Percentiles rank a stretch among this genome's conserved stretches.
Conservation (phyloP, 2,329 filamentous ascomycete species). For the Aspergillus tanneri region DNA sequence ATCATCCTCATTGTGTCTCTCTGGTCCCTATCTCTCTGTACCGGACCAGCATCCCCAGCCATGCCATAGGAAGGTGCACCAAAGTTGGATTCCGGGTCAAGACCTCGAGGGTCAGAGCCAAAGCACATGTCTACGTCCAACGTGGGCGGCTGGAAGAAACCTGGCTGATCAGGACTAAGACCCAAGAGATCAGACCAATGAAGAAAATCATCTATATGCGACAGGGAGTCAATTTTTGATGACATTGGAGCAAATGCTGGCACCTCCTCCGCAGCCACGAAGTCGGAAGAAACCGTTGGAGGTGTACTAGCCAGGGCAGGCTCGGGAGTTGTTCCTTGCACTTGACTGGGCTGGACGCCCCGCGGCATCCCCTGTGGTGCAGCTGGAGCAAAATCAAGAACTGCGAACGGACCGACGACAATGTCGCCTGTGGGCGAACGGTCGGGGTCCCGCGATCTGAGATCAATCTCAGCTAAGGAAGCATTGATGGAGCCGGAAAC, state of each 20-base stretch:
- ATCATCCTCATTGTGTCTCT: not conserved
- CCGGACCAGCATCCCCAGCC: not conserved
- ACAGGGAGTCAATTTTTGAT: constrained; percentile 22
- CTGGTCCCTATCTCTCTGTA: not conserved
- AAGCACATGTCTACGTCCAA: constrained; percentile 6
- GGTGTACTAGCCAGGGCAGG: not conserved
- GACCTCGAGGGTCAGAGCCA: not conserved
- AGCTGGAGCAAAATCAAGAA: constrained; percentile 24
- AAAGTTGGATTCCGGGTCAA: not conserved
- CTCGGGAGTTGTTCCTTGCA: not conserved
- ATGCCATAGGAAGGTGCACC: not conserved
- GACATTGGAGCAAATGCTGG: not conserved
- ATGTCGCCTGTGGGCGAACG: constrained; percentile 19
- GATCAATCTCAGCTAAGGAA: constrained; percentile 34
- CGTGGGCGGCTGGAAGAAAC: constrained; percentile 16
- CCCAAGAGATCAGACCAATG: constrained; percentile 37
- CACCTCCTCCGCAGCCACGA: not conserved
- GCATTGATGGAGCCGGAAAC: constrained; percentile 33
- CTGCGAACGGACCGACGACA: constrained; percentile 32
- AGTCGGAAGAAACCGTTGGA: not conserved
- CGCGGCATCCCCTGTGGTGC: too few relatives aligned
- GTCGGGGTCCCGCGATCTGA: constrained; percentile 24
- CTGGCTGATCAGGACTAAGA: constrained; percentile 26
- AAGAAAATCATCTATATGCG: constrained; percentile 30
- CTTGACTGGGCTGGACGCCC: too few relatives aligned